Percentiles rank a stretch among this genome's conserved stretches.
These are phyloP conservation scores for Microglena sp. DNA, from an alignment of 139 green algal species.

Conservation along the genomic window DNA sequence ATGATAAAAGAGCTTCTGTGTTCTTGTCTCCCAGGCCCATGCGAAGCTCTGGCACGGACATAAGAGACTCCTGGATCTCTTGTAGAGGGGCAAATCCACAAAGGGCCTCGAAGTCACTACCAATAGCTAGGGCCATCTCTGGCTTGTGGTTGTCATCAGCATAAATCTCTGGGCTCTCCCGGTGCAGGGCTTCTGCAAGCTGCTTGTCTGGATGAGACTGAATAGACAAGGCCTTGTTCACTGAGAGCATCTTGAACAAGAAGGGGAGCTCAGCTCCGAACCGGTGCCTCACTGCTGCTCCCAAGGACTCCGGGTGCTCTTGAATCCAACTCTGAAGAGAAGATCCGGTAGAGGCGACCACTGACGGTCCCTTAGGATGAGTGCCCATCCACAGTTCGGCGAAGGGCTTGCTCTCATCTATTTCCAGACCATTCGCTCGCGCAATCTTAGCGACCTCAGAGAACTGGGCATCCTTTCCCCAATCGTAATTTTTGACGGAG, in stretches of 20 bases:
- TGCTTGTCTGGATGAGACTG: slow-evolving; percentile 96
- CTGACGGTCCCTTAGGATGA: slow-evolving; percentile 76
- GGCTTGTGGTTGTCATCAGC: slow-evolving; percentile 98
- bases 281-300: slow-evolving; percentile 31
- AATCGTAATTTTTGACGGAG: slow-evolving; percentile 82
- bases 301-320: slow-evolving; percentile 58
- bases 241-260: slow-evolving; percentile 86
- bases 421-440: slow-evolving; percentile 36
- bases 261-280: slow-evolving; percentile 82
- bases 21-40: too few species aligned
- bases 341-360: slow-evolving; percentile 31
- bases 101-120: slow-evolving; percentile 83
- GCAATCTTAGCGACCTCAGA: slow-evolving; percentile 73
- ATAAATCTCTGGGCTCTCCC: too few species aligned
- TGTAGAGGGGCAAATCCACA: slow-evolving; percentile 69
- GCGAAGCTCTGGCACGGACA: too few species aligned
- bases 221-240: slow-evolving; percentile 90
- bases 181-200: slow-evolving; percentile 82
- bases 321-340: slow-evolving; percentile 57
- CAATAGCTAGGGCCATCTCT: slow-evolving; percentile 94
- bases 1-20: too few species aligned
- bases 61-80: slow-evolving; percentile 40
- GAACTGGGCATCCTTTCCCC: slow-evolving; percentile 47
- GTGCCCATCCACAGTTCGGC: slow-evolving; percentile 97
- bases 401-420: slow-evolving; percentile 71